Conservation (phyloP, 202 grass and related monocot genomes). For the Bolboschoenoplectus hybrid region DNA sequence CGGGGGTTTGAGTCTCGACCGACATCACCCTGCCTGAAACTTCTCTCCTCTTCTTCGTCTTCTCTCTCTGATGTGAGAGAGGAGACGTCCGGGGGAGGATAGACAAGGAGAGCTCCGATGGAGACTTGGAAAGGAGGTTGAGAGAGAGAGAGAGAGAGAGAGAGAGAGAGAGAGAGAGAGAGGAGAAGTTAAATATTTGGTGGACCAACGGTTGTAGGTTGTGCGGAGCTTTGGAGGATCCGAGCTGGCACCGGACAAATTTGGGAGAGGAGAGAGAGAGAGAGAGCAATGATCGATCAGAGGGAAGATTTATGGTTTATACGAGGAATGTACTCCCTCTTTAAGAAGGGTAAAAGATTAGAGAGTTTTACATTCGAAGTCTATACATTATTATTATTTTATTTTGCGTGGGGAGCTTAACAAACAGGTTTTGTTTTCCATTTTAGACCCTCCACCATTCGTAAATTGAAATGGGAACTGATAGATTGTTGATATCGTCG, state of each 20-base stretch:
- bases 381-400: constrained; percentile 14
- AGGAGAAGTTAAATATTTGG: constrained; percentile 34
- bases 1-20: constrained; percentile 46
- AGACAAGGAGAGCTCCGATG: neutral
- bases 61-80: constrained; percentile 20
- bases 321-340: neutral
- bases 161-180: constrained; percentile 24
- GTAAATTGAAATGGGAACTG: neutral
- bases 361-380: neutral
- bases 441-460: neutral
- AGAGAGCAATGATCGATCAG: neutral
- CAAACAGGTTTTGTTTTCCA: neutral
- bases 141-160: constrained; percentile 28
- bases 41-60: neutral
- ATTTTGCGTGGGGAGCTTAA: neutral
- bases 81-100: constrained; percentile 15
- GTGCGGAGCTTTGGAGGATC: neutral
- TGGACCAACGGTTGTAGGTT: constrained; percentile 26
- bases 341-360: neutral
- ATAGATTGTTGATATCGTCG: too few species aligned
- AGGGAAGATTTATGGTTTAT: neutral
- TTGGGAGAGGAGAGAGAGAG: constrained; percentile 31
- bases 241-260: constrained; percentile 49
- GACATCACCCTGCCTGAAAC: constrained; percentile 55
- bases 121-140: constrained; percentile 2